These are phyloP conservation scores for Eudorina sp. DNA, from an alignment of 139 green algal genomes.

Conservation along the genomic window DNA sequence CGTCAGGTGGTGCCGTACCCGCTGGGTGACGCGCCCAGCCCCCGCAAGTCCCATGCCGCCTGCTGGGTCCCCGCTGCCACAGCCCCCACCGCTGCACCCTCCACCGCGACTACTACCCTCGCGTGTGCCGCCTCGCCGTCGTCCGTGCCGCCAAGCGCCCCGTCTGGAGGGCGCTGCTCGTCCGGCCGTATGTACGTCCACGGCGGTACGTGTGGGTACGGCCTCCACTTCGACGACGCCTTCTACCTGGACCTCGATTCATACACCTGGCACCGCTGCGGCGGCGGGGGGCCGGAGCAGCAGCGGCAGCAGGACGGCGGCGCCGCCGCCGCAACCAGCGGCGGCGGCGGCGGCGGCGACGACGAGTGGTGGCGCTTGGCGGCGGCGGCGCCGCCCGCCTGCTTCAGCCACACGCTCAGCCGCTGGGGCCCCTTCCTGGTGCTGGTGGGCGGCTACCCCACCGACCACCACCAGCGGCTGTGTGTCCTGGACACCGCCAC, in stretches of 20 bases:
- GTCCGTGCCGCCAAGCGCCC: too few relatives aligned
- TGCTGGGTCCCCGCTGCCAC: neutral
- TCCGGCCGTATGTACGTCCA: conserved; percentile 60
- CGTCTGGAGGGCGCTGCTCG: neutral
- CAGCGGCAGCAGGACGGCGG: neutral
- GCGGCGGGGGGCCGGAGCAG: neutral
- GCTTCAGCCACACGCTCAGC: conserved; percentile 71
- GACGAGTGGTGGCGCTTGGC: too few relatives aligned
- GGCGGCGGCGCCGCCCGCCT: conserved; percentile 25
- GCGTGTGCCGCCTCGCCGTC: too few relatives aligned
- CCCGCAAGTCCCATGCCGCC: conserved; percentile 61
- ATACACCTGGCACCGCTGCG: conserved; percentile 1
- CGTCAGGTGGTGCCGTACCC: conserved; percentile 2
- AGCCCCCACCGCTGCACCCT: neutral
- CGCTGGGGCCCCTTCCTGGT: conserved; percentile 47
- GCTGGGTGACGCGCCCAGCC: neutral
- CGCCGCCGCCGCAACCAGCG: too few relatives aligned
- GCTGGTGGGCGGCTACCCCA: conserved; percentile 65
- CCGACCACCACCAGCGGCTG: conserved; percentile 43
- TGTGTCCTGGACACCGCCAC: conserved; percentile 43
- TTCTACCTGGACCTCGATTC: conserved; percentile 52
- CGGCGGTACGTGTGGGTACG: conserved; percentile 62
- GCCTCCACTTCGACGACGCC: conserved; percentile 47
- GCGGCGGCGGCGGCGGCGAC: neutral
- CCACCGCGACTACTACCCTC: neutral